Evolutionary conservation across 1,139 yeast genomes (phyloP), one percentile per base, ranked within the genome.

Genomic region (Nadsonia starkeyi-henricii): DNA sequence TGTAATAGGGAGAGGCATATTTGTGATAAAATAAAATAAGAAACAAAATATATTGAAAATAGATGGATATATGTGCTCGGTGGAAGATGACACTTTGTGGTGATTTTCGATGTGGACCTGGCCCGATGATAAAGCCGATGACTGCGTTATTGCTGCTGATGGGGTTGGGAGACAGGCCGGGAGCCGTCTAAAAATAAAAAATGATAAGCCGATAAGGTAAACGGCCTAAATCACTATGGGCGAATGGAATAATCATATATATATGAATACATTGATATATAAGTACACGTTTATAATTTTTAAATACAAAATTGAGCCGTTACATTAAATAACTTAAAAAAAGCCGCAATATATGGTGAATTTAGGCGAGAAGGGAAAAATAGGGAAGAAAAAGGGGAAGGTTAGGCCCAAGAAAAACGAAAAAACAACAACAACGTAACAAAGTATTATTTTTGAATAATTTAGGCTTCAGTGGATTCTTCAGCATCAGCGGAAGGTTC

Each of bases 1-100:
- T 42, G 86, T 81, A 50, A 52, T 64, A 65, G 33, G 63, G 58
- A 33, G 57, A 46, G 43, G 58, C 48, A 47, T 47, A 15, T 21
- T 43, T 20, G 36, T 43, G 4, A 8, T 7, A 9, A 21, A 8
- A 20, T 41, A 30, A 36, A 43, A 17, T 7, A 18, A 33, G 5
- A 23, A 9, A 5, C 9, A 23, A 23, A 23, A 23, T 5, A 5
- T 9, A 23, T 9, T 23, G 28, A 23, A 23, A 23, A 23, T 23
- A 23, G 28, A n/a, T n/a, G n/a, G n/a, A n/a, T n/a, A n/a, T n/a
- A n/a, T n/a, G n/a, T n/a, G n/a, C n/a, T n/a, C n/a, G n/a, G n/a
- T n/a, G n/a, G n/a, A n/a, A n/a, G n/a, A n/a, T n/a, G n/a, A n/a
- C n/a, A n/a, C n/a, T n/a, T n/a, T n/a, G n/a, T n/a, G n/a, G n/a